Evolutionary conservation across 164 flowering plant genomes (phyloP).

Genomic region (Umbellularia californica): DNA sequence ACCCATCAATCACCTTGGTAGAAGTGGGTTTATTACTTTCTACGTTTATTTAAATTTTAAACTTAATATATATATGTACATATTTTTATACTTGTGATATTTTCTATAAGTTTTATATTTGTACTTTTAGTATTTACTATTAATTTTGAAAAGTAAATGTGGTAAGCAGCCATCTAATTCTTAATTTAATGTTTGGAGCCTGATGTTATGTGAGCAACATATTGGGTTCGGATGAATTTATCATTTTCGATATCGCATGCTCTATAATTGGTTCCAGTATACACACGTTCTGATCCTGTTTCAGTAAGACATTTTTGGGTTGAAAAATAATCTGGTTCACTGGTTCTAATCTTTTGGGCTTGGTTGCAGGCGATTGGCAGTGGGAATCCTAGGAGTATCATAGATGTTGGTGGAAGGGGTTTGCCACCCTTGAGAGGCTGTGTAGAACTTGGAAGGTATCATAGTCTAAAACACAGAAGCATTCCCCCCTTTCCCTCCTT

Average conservation of each 20-base stretch:
- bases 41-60: no score
- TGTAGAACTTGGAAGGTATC: constrained; percentile 66
- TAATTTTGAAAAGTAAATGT: no score
- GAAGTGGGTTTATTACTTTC: no score
- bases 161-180: background rate
- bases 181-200: background rate
- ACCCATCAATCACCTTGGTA: no score
- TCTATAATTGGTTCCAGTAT: background rate
- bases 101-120: no score
- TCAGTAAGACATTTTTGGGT: background rate
- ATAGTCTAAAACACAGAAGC: background rate
- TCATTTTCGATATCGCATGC: background rate
- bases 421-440: constrained; percentile 41
- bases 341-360: background rate
- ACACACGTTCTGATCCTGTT: background rate
- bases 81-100: no score
- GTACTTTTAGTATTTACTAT: no score
- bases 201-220: background rate
- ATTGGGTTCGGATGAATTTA: background rate
- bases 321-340: background rate
- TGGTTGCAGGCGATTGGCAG: constrained; percentile 40
- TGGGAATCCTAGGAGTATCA: constrained; percentile 28
- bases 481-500: no score
- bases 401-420: constrained; percentile 42
- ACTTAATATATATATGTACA: no score